Conservation (phyloP, 31 red algal genomes). For the Endocladia muricata region DNA sequence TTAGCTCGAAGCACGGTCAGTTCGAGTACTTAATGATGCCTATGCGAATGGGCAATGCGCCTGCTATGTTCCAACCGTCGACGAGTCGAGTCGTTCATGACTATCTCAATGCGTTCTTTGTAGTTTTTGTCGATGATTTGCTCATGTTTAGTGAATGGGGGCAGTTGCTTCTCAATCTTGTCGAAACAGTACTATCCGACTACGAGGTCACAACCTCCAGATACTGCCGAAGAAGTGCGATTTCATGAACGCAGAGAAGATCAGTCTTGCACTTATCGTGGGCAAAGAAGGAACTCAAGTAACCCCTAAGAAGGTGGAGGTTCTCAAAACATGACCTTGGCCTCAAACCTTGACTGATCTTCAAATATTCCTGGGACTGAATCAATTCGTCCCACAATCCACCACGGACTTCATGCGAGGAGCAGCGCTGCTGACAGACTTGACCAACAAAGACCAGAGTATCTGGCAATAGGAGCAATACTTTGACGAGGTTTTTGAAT, state of each 20-base stretch:
- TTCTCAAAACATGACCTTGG: slow-evolving; percentile 9
- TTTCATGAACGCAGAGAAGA: not conserved
- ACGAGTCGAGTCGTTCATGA: slow-evolving; percentile 2
- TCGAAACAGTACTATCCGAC: not conserved
- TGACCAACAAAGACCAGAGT: slow-evolving; percentile 10
- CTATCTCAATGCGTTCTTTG: not conserved
- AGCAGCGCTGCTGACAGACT: slow-evolving; percentile 10
- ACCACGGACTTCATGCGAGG: not conserved
- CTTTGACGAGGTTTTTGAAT: not conserved
- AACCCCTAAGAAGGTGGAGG: not conserved
- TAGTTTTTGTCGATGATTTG: slow-evolving; percentile 1
- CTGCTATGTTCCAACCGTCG: not conserved
- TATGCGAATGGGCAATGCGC: slow-evolving; percentile 3
- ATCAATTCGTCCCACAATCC: slow-evolving; percentile 10
- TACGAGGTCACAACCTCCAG: not conserved
- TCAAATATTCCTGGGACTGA: slow-evolving; percentile 13
- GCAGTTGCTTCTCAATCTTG: not conserved
- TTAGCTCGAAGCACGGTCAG: slow-evolving; percentile 8
- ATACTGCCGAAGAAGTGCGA: not conserved
- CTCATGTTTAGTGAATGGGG: slow-evolving; percentile 12
- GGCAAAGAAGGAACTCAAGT: not conserved
- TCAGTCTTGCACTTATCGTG: not conserved
- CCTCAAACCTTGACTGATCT: slow-evolving; percentile 21
- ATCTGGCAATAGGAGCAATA: slow-evolving; percentile 11
- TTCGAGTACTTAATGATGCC: slow-evolving; percentile 17